Evolutionary conservation across 164 flowering plant genomes (phyloP).

Genomic region (Brasenia schreberi): DNA sequence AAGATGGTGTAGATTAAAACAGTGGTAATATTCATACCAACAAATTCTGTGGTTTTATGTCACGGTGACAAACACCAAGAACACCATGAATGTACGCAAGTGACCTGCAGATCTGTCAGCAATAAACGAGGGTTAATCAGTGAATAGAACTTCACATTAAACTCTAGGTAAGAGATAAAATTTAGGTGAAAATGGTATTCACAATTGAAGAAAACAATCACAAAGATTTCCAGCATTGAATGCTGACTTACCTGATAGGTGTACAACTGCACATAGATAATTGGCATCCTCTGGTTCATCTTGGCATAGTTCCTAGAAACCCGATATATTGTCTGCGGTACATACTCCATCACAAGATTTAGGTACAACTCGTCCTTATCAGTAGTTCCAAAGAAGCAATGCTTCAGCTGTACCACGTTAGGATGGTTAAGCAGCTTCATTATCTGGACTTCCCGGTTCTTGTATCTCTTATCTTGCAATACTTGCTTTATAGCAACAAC

Average conservation of each 20-base stretch:
- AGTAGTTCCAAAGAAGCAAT: constrained; percentile 82
- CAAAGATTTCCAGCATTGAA: background rate
- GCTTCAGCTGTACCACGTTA: constrained; percentile 69
- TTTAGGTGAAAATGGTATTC: no score
- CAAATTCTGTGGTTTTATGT: constrained; percentile 94
- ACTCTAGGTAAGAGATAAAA: no score
- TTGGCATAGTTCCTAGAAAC: constrained; percentile 61
- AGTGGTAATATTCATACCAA: constrained; percentile 40
- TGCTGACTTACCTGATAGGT: constrained; percentile 60
- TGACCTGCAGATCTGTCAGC: constrained; percentile 71
- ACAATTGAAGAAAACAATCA: background rate
- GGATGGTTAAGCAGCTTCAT: constrained; percentile 88
- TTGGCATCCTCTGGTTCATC: constrained; percentile 72
- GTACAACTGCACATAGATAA: constrained; percentile 66
- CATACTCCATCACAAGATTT: constrained; percentile 85
- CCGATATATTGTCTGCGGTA: constrained; percentile 77
- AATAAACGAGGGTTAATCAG: background rate
- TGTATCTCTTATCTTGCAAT: constrained; percentile 96
- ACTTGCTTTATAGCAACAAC: constrained; percentile 95
- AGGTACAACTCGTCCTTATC: constrained; percentile 85
- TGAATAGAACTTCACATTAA: no score
- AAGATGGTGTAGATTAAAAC: background rate
- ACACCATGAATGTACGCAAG: constrained; percentile 76
- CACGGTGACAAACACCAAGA: constrained; percentile 91
- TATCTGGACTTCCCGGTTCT: constrained; percentile 86